Evolutionary conservation across 192 early-diverging fungal species (phyloP).

Genomic region (Jimgerdemannia flammicorona): DNA sequence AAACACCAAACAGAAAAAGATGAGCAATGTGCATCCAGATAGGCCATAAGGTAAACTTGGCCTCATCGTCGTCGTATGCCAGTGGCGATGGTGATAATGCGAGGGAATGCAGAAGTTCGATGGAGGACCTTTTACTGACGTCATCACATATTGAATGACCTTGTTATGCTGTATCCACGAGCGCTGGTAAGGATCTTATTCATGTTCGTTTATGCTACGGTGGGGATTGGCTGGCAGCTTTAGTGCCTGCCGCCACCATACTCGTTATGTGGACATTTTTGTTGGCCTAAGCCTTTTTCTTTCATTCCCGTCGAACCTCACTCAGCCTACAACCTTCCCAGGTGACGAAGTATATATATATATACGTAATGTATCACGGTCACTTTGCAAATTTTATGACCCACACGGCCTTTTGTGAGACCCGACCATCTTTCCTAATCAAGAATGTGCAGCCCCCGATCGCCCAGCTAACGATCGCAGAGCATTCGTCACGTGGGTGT

Average conservation of each 20-base stretch:
- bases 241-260: not conserved
- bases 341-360: constrained; percentile 55
- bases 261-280: not conserved
- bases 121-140: not conserved
- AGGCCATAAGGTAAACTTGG: no score
- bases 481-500: constrained; percentile 39
- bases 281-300: not conserved
- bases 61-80: no score
- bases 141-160: not conserved
- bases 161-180: constrained; percentile 56
- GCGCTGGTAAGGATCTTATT: constrained; percentile 27
- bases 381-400: no score
- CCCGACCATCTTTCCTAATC: constrained; percentile 11
- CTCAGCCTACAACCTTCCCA: constrained; percentile 71
- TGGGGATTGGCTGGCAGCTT: not conserved
- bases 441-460: constrained; percentile 75
- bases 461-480: constrained; percentile 44
- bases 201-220: not conserved
- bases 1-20: no score
- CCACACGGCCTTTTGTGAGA: no score
- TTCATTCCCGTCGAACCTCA: not conserved
- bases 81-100: not conserved
- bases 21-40: no score
- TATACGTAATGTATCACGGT: no score
- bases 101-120: not conserved